Percentiles rank a stretch among this genome's conserved stretches.
These are phyloP conservation scores for Trichophyton benhamiae DNA, from an alignment of 2,329 filamentous ascomycete genomes.

Conservation along the genomic window DNA sequence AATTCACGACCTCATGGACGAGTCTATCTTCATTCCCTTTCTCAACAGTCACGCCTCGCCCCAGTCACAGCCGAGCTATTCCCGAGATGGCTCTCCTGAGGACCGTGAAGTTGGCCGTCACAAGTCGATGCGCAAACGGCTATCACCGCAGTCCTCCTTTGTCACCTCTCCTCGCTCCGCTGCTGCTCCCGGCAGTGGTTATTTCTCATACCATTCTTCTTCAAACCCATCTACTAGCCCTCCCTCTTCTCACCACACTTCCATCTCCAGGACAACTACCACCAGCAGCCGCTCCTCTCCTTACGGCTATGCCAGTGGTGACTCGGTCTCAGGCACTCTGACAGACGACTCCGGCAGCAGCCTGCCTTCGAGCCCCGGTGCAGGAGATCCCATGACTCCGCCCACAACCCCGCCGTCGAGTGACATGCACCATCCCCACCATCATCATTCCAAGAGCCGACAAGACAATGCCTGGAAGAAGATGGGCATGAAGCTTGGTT, in stretches of 20 bases:
- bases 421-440: slow-evolving; percentile 26
- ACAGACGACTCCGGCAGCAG: slow-evolving; percentile 38
- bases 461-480: slow-evolving; percentile 42
- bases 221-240: slow-evolving; percentile 23
- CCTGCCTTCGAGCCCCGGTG: slow-evolving; percentile 29
- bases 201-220: slow-evolving; percentile 20
- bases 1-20: slow-evolving; percentile 93
- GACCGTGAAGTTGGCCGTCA: slow-evolving; percentile 9
- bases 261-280: slow-evolving; percentile 20
- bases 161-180: slow-evolving; percentile 14
- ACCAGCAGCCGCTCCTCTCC: slow-evolving; percentile 23
- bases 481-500: slow-evolving; percentile 39
- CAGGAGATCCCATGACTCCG: slow-evolving; percentile 38
- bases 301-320: slow-evolving; percentile 27
- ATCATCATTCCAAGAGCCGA: slow-evolving; percentile 31
- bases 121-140: slow-evolving; percentile 10
- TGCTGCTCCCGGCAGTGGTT: slow-evolving; percentile 6
- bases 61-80: slow-evolving; percentile 3
- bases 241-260: slow-evolving; percentile 14
- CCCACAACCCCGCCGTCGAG: slow-evolving; percentile 40
- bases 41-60: slow-evolving; percentile 49
- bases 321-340: slow-evolving; percentile 27
- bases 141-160: slow-evolving; percentile 13
- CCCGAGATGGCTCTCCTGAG: slow-evolving; percentile 7
- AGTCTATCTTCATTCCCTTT: slow-evolving; percentile 86